Evolutionary conservation across 176 grass and related monocot species (phyloP), one percentile per base, ranked within the genome.

Genomic region (Carex parvula): DNA sequence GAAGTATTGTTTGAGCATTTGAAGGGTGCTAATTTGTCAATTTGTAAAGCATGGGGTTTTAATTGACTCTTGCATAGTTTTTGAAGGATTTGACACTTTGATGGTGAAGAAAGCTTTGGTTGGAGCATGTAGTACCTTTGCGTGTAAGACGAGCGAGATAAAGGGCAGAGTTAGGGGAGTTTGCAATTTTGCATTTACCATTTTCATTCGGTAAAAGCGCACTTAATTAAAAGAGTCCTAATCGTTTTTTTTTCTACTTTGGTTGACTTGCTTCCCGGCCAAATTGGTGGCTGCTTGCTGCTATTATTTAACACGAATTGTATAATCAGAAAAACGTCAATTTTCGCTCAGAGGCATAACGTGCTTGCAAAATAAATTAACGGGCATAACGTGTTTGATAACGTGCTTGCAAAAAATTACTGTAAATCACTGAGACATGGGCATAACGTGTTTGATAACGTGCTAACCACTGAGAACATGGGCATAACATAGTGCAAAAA

Each of bases 31-130:
- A 26, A n/a, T 62, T 64, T 30, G 18, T 33, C 11, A 9, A 30
- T 65, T 32, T 61, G 77, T 59, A 58, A 17, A 75, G 70, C 6
- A 42, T 52, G 70, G 24, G 42, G 26, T 3, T 60, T 80, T 32
- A 32, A 32, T 32, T 80, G 77, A 80, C 55, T 41, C 57, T 21
- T 61, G 77, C 55, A 59, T 60, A 63, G 46, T 0, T 50, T 65
- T 64, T 50, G 79, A 81, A 66, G 41, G n/a, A 81, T 62, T 20
- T 81, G 29, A n/a, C 59, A 76, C 72, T 76, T 76, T 75, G 71
- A 75, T 54, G 70, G 3, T 53, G n/a, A 52, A n/a, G n/a, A 4
- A 74, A 74, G 42, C 20, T 48, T 24, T 26, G 42, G 8, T 26
- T 75, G 3, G 71, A 15, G 64, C 16, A 59, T 22, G 61, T 0